phyloP scores from a whole-genome alignment of 2,329 filamentous ascomycete species.

The Thelonectria blattea region DNA sequence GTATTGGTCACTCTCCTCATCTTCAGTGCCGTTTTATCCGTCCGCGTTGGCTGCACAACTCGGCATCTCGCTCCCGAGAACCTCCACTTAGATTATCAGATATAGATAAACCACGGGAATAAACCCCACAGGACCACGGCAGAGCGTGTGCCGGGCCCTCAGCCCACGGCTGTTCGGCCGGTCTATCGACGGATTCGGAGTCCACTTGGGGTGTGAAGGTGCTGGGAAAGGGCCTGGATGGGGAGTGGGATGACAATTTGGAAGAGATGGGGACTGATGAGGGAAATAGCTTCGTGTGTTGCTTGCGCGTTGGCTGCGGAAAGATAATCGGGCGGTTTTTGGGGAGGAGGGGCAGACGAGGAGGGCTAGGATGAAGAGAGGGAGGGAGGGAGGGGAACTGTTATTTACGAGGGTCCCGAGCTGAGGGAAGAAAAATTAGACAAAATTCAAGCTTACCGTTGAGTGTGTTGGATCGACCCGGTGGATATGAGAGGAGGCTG shows the following conservation, averaged over 20 bases:
- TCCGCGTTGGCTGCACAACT: background rate
- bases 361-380: too few relatives aligned
- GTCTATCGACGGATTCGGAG: constrained; percentile 11
- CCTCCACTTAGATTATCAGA: constrained; percentile 23
- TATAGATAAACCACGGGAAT: constrained; percentile 9
- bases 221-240: background rate
- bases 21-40: constrained; percentile 20
- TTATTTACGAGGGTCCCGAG: background rate
- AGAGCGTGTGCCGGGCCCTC: constrained; percentile 8
- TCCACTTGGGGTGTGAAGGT: background rate
- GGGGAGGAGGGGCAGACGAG: too few relatives aligned
- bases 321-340: too few relatives aligned
- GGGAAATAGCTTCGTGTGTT: constrained; percentile 4
- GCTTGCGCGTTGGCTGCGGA: background rate
- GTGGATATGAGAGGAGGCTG: background rate
- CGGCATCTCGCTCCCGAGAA: constrained; percentile 1
- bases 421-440: background rate
- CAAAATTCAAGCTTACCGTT: constrained; percentile 9
- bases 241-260: constrained; percentile 4
- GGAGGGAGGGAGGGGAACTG: background rate
- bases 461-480: background rate
- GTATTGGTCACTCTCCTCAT: too few relatives aligned
- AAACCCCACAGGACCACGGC: constrained; percentile 1
- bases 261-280: background rate
- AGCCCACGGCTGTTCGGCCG: constrained; percentile 20